Evolutionary conservation across 768 basidiomycete genomes (phyloP).

Genomic region (Suillus brevipes): DNA sequence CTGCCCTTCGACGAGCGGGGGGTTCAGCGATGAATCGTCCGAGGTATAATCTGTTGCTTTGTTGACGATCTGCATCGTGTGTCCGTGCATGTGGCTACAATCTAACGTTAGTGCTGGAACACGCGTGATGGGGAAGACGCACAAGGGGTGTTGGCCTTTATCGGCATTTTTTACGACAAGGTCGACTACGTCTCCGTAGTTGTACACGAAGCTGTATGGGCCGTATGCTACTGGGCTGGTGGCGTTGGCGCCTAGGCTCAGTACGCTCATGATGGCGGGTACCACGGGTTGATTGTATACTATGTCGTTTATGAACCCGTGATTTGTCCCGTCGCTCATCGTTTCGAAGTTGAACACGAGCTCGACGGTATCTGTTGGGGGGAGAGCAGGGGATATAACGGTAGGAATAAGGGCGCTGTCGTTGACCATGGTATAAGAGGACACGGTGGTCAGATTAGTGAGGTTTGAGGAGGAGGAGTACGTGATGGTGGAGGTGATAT

Average conservation of each 20-base stretch:
- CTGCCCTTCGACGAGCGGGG: slow-evolving; percentile 74
- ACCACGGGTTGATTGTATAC: slow-evolving; percentile 71
- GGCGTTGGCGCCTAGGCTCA: slow-evolving; percentile 77
- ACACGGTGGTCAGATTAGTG: slow-evolving; percentile 53
- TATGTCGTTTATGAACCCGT: slow-evolving; percentile 70
- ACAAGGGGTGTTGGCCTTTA: slow-evolving; percentile 84
- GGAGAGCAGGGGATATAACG: slow-evolving; percentile 46
- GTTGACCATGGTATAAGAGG: slow-evolving; percentile 59
- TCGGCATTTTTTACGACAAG: slow-evolving; percentile 75
- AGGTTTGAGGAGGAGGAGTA: slow-evolving; percentile 59
- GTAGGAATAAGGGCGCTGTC: slow-evolving; percentile 74
- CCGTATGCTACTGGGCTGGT: slow-evolving; percentile 75
- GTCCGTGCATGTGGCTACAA: slow-evolving; percentile 85
- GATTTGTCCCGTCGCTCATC: slow-evolving; percentile 84
- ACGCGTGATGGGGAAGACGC: slow-evolving; percentile 25
- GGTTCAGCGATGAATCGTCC: slow-evolving; percentile 75
- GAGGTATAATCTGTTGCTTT: slow-evolving; percentile 71
- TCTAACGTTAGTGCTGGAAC: slow-evolving; percentile 1
- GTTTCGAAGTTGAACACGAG: slow-evolving; percentile 82
- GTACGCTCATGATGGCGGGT: slow-evolving; percentile 72
- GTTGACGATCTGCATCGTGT: slow-evolving; percentile 80
- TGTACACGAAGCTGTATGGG: slow-evolving; percentile 69
- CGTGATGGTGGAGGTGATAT: slow-evolving; percentile 80
- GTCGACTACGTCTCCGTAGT: slow-evolving; percentile 76
- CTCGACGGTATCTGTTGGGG: slow-evolving; percentile 57